Percentiles rank a stretch among this genome's conserved stretches.
Evolutionary conservation across 2,329 filamentous ascomycete species (phyloP).

Genomic region (Ascochyta pisi): DNA sequence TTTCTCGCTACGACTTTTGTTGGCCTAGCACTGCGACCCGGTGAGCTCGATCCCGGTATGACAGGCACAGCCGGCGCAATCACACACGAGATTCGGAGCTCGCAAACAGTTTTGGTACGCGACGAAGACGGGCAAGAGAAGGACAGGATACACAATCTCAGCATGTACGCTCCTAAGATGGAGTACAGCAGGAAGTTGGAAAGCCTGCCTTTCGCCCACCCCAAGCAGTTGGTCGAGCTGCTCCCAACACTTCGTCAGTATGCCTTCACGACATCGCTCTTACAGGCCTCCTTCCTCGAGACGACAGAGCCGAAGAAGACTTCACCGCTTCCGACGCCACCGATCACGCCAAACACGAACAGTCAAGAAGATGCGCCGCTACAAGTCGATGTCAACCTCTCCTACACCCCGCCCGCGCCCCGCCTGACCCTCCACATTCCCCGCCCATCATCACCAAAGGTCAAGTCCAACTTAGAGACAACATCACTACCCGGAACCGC

Average conservation of each 20-base stretch:
- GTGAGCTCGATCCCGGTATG: slow-evolving; percentile 62
- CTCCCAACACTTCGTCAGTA: slow-evolving; percentile 78
- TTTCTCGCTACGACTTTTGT: slow-evolving; percentile 57
- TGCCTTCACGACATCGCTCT: slow-evolving; percentile 70
- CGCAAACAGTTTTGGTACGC: slow-evolving; percentile 55
- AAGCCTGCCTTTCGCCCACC: slow-evolving; percentile 78
- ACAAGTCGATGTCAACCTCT: slow-evolving; percentile 41
- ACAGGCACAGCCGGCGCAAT: slow-evolving; percentile 43
- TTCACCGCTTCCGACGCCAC: slow-evolving; percentile 26
- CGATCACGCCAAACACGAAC: slow-evolving; percentile 3
- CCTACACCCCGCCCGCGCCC: slow-evolving; percentile 43
- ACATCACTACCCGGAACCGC: slow-evolving; percentile 3
- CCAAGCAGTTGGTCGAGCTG: slow-evolving; percentile 75
- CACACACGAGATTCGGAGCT: slow-evolving; percentile 60
- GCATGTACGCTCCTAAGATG: slow-evolving; percentile 73
- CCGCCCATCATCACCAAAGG: slow-evolving; percentile 29
- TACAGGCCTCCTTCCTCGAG: slow-evolving; percentile 65
- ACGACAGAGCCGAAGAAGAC: slow-evolving; percentile 7
- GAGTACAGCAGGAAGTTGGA: slow-evolving; percentile 73
- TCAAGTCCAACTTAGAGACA: background rate
- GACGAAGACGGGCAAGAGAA: slow-evolving; percentile 31
- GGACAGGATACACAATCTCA: slow-evolving; percentile 58
- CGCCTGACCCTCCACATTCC: slow-evolving; percentile 42
- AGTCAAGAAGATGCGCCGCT: slow-evolving; percentile 7
- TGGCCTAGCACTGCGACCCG: slow-evolving; percentile 58